Conservation (phyloP, 345 rosid species). For the Eucalyptus cloeziana region DNA sequence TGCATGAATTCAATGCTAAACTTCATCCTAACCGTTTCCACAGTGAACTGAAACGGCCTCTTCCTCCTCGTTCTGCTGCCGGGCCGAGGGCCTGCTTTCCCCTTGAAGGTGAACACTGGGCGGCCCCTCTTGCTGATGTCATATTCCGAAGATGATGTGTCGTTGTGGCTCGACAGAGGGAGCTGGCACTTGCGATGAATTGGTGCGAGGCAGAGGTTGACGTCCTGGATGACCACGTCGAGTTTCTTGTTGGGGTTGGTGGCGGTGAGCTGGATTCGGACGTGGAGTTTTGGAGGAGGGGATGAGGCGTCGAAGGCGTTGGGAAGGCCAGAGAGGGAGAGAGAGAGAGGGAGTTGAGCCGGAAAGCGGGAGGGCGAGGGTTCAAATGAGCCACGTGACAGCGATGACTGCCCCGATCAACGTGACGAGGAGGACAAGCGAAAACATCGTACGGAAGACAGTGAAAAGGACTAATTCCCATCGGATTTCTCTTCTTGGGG, state of each 20-base stretch:
- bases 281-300: neutral
- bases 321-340: neutral
- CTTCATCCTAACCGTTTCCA: neutral
- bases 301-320: neutral
- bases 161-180: neutral
- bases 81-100: neutral
- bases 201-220: neutral
- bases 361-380: neutral
- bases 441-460: neutral
- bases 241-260: neutral
- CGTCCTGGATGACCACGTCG: neutral
- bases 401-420: neutral
- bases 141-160: neutral
- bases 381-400: neutral
- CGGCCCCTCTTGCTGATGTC: neutral
- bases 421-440: neutral
- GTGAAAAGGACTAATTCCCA: rapidly evolving
- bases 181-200: neutral
- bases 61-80: neutral
- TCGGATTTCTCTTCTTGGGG: neutral
- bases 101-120: neutral
- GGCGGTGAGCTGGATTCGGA: neutral
- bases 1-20: neutral
- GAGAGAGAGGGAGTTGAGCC: neutral
- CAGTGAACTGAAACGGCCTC: neutral